Conservation (phyloP, 495 filamentous ascomycete species). For the Talaromyces nanjingensis region DNA sequence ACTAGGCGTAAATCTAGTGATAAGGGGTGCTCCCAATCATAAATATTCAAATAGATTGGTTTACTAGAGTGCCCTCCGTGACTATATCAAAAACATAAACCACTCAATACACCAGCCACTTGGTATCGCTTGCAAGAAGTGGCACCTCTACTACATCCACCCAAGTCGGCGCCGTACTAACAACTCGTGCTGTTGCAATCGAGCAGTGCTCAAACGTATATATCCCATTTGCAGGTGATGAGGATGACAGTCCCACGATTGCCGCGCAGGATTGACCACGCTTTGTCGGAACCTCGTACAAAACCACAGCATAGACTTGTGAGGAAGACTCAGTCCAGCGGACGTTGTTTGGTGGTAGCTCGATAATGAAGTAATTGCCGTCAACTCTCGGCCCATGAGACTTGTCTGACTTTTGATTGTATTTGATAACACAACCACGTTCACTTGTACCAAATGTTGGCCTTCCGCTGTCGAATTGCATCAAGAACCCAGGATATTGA, state of each 20-base stretch:
- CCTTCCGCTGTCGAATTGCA: not conserved
- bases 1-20: too few species aligned
- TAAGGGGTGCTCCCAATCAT: too few species aligned
- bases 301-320: not conserved
- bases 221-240: not conserved
- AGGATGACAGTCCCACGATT: not conserved
- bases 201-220: slow-evolving; percentile 4
- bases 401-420: not conserved
- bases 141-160: not conserved
- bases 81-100: not conserved
- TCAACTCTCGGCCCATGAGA: not conserved
- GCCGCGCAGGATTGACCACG: not conserved
- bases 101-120: slow-evolving; percentile 4
- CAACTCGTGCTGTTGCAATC: slow-evolving; percentile 3
- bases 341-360: slow-evolving; percentile 2
- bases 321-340: slow-evolving; percentile 1
- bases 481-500: not conserved
- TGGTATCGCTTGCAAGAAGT: not conserved
- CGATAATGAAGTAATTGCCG: not conserved
- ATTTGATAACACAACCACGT: not conserved
- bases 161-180: not conserved
- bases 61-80: too few species aligned
- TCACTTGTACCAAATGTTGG: not conserved
- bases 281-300: not conserved
- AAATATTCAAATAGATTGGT: too few species aligned